Base-by-base conservation (phyloP, 208 protist species). In the Leishmania tarentolae region DNA sequence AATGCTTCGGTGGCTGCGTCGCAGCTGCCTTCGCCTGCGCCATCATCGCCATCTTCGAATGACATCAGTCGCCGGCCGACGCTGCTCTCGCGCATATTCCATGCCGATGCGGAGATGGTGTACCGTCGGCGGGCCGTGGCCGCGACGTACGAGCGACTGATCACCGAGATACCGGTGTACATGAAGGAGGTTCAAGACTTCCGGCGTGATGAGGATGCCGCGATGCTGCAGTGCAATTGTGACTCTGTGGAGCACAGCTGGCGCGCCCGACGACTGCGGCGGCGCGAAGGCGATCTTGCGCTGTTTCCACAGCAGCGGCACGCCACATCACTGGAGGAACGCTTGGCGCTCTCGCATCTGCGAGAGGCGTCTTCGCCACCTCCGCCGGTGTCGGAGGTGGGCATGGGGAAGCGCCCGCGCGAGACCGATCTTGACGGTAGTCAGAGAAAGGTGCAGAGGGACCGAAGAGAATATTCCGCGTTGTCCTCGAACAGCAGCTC, bases 11-110 rank as follows among this genome's bases (percentile, higher is more conserved):
- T 28, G 11, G 63, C 24, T 13, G 57, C 44, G 61, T n/a, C 35
- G 24, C 17, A 35, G 13, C 7, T 47, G 37, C 6, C 4, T 5
- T 61, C 79, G 42, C 71, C 76, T 77, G 73, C 24, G 59, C 13
- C n/a, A 17, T 50, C 72, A 0, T 92, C 91, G 44, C 92, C 91
- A 28, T 93, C 92, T 21, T 37, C 82, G 0, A 65, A 56, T 2
- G 85, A 94, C 66, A 88, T 96, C 82, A 82, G 79, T 44, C 78
- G 76, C 31, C 92, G 94, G 6, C 94, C 94, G 6, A 97, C 94
- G 53, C 75, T 97, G 65, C 88, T 97, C 31, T 95, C 94, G 11
- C 92, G 94, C 66, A 92, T 96, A 37, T 77, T 96, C 63, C 94
- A 97, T 80, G 87, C 94, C 15, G 92, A 97, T 78, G 85, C 84